phyloP scores from a whole-genome alignment of 192 early-diverging fungal species.

The Mortierella hygrophila region DNA sequence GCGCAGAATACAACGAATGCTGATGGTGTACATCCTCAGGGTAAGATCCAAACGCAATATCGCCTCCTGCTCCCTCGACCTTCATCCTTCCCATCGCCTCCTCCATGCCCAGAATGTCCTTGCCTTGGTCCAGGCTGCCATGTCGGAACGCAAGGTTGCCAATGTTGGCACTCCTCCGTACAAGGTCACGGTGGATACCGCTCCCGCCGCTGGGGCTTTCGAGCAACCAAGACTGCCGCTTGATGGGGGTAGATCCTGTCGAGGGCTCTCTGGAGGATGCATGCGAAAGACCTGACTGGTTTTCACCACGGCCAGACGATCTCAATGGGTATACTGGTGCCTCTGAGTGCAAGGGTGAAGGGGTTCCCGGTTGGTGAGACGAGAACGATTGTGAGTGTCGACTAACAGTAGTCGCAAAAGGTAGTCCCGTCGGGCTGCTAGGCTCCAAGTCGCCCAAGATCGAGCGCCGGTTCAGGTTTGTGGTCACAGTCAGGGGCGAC shows the following conservation, averaged over 20 bases:
- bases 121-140: constrained; percentile 53
- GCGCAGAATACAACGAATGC: constrained; percentile 49
- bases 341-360: constrained; percentile 49
- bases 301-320: constrained; percentile 9
- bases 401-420: constrained; percentile 13
- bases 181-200: not conserved
- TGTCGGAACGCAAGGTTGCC: constrained; percentile 44
- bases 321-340: constrained; percentile 30
- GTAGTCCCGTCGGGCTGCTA: constrained; percentile 14
- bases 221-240: constrained; percentile 31
- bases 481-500: constrained; percentile 27
- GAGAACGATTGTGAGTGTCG: constrained; percentile 41
- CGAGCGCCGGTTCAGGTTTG: constrained; percentile 7
- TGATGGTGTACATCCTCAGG: constrained; percentile 54
- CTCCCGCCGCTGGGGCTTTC: constrained; percentile 11
- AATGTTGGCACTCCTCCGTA: constrained; percentile 20
- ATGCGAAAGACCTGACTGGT: not conserved
- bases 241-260: constrained; percentile 3
- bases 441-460: constrained; percentile 28
- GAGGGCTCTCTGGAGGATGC: not conserved
- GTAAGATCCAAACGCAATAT: constrained; percentile 44
- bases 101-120: constrained; percentile 46
- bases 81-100: constrained; percentile 33
- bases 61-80: constrained; percentile 10
- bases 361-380: constrained; percentile 43